Conservation (phyloP, 2,329 filamentous ascomycete genomes). For the Dissoconium aciculare region DNA sequence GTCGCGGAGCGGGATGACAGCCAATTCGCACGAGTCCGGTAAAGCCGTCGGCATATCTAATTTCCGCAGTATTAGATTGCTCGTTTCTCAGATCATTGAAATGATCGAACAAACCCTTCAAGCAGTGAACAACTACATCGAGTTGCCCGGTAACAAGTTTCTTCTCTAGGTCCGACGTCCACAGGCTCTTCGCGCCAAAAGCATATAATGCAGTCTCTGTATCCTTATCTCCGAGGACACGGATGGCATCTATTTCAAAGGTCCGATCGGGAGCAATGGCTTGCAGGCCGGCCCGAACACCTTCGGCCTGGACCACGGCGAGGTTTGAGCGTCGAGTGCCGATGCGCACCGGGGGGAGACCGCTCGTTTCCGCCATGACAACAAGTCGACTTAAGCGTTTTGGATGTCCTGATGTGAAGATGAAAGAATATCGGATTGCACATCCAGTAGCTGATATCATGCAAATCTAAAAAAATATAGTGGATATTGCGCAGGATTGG, state of each 20-base stretch:
- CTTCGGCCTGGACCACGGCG: slow-evolving; percentile 63
- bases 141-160: slow-evolving; percentile 50
- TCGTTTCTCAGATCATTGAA: background rate
- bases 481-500: no score
- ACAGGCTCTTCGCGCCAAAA: slow-evolving; percentile 75
- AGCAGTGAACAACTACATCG: slow-evolving; percentile 70
- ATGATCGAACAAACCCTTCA: slow-evolving; percentile 46
- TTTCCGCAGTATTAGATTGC: background rate
- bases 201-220: slow-evolving; percentile 72
- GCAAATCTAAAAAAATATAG: no score
- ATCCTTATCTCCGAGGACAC: slow-evolving; percentile 72
- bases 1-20: slow-evolving; percentile 60
- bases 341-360: slow-evolving; percentile 39
- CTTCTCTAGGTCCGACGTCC: slow-evolving; percentile 81
- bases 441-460: no score
- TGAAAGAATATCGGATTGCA: no score
- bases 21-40: slow-evolving; percentile 56
- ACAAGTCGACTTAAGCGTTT: no score
- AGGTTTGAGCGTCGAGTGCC: slow-evolving; percentile 75
- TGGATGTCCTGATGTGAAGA: no score
- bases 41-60: slow-evolving; percentile 63
- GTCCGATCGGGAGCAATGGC: slow-evolving; percentile 47
- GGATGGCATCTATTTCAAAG: slow-evolving; percentile 61
- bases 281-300: slow-evolving; percentile 51
- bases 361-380: no score